phyloP scores from a whole-genome alignment of 2,329 filamentous ascomycete genomes.

The Thelonectria olida region DNA sequence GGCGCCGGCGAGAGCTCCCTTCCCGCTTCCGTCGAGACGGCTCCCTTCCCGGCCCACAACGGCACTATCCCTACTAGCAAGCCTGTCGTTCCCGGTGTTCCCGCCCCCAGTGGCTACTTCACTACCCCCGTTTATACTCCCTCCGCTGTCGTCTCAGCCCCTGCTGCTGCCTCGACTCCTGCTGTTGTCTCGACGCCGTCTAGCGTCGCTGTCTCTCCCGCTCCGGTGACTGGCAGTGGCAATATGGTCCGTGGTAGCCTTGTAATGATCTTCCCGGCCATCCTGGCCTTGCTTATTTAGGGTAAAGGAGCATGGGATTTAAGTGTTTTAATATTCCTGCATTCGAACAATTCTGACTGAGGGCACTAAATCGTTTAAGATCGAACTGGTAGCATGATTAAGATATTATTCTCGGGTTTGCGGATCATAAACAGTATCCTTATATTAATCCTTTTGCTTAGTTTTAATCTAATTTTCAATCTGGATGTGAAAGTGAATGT shows the following conservation, averaged over 20 bases:
- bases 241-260: conserved; percentile 22
- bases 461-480: no score
- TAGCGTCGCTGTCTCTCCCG: conserved; percentile 3
- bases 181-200: conserved; percentile 2
- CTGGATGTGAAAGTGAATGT: no score
- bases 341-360: no score
- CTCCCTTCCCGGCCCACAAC: conserved; percentile 27
- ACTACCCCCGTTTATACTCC: not conserved
- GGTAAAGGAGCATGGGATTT: no score
- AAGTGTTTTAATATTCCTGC: not conserved
- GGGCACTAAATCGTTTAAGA: no score
- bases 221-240: conserved; percentile 22
- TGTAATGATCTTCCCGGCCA: conserved; percentile 23
- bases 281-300: conserved; percentile 26
- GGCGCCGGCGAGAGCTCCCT: not conserved
- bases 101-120: not conserved
- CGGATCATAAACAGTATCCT: no score
- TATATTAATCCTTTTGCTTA: no score
- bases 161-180: not conserved
- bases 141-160: no score
- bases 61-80: conserved; percentile 22
- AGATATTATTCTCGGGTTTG: no score
- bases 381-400: no score
- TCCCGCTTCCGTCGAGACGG: conserved; percentile 12
- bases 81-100: conserved; percentile 15